Base-by-base conservation (phyloP, 768 basidiomycete species). In the Lactifluus hygrophoroides region DNA sequence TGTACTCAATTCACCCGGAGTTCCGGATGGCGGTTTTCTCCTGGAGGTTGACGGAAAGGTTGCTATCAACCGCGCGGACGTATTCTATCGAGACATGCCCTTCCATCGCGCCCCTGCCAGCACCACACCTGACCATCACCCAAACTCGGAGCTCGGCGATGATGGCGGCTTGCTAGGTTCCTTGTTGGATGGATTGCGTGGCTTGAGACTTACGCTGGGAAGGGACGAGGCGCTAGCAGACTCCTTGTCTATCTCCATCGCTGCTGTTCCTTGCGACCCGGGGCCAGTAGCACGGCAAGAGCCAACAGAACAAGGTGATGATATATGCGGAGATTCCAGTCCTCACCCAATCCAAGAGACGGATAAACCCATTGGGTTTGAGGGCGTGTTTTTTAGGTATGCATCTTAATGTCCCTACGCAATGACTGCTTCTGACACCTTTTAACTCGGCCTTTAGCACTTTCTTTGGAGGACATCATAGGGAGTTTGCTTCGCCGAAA, bases 391-490 rank as follows among this genome's bases (percentile, higher is more conserved):
- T 71, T 92, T 92, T 73, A 89, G 87, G 87, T 85, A 67, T 2
- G 46, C 21, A 10, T 30, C 32, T 42, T 43, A 3, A 13, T n/a
- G n/a, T n/a, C n/a, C n/a, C n/a, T n/a, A n/a, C n/a, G n/a, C n/a
- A n/a, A n/a, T n/a, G n/a, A n/a, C n/a, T n/a, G n/a, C n/a, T n/a
- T 7, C 23, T 17, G 32, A 48, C 46, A 9, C 21, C 6, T n/a
- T 44, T 34, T n/a, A 68, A 49, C 16, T 46, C 27, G 27, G 25
- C 25, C 0, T 23, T 45, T 14, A 86, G 85, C 62, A 85, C 86
- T 7, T 88, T 88, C 71, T 90, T 90, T 64, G 89, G 88, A 11
- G 89, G 88, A 0, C 87, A 90, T 61, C 82, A 81, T 5, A 64
- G 72, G 5, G 65, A 76, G 43, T 90, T 81, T 66, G 86, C 85